A percentile compares a stretch with the other conserved stretches of the same genome.
phyloP scores from a whole-genome alignment of 225 moss, liverwort and hornwort genomes.

The Sphagnum tenellum region DNA sequence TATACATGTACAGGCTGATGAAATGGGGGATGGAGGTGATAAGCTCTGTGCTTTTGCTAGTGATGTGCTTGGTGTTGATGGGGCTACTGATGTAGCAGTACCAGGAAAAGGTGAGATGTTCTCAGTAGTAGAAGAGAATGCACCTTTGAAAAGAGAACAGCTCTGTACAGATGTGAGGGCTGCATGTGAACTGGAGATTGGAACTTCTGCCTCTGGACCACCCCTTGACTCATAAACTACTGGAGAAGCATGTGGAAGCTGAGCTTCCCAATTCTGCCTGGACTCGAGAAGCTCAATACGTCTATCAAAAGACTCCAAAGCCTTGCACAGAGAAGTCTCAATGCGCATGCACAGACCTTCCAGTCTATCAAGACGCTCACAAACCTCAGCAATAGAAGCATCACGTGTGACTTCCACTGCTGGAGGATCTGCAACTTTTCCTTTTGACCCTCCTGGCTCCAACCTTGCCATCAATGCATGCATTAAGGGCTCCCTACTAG shows the following conservation, averaged over 20 bases:
- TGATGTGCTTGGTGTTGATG: too few species aligned
- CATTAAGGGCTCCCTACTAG: constrained; percentile 8
- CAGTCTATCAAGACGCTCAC: constrained; percentile 55
- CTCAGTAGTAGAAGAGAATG: too few species aligned
- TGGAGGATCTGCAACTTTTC: not conserved
- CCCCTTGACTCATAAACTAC: constrained; percentile 15
- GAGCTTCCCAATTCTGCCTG: constrained; percentile 11
- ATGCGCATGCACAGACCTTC: constrained; percentile 63
- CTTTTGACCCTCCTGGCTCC: not conserved
- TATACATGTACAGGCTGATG: not conserved
- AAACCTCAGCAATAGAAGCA: constrained; percentile 23
- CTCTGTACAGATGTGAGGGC: too few species aligned
- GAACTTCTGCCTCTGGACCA: constrained; percentile 5
- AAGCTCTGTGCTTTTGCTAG: too few species aligned
- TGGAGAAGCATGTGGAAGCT: constrained; percentile 11
- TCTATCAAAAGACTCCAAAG: constrained; percentile 62
- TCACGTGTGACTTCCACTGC: constrained; percentile 7
- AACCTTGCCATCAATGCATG: constrained; percentile 18
- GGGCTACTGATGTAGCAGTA: too few species aligned
- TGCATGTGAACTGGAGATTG: not conserved
- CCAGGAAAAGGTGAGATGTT: too few species aligned
- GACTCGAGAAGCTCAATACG: constrained; percentile 45
- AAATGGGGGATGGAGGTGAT: constrained; percentile 5
- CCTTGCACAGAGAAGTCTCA: constrained; percentile 47
- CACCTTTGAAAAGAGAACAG: too few species aligned